phyloP scores from a whole-genome alignment of 805 yeast species.

The Nakazawaea ishiwadae region DNA sequence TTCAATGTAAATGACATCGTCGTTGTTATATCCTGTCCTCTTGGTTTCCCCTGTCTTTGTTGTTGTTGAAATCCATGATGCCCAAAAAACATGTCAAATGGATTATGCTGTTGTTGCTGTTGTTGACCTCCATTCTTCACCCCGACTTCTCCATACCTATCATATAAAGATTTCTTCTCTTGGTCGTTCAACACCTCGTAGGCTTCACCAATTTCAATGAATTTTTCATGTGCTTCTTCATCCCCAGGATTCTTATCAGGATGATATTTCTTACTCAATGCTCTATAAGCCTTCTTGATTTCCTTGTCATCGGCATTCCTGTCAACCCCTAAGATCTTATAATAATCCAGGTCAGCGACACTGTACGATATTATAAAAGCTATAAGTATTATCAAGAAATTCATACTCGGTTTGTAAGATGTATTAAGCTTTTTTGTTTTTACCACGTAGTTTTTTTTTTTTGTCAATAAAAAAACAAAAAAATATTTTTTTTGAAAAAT shows the following conservation, averaged over 20 bases:
- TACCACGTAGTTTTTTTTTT: neutral
- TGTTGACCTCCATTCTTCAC: slow-evolving; percentile 52
- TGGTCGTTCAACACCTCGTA: slow-evolving; percentile 77
- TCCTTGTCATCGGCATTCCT: slow-evolving; percentile 71
- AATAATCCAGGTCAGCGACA: slow-evolving; percentile 36
- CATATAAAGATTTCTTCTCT: slow-evolving; percentile 66
- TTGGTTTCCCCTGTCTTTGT: slow-evolving; percentile 34
- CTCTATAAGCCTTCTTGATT: slow-evolving; percentile 81
- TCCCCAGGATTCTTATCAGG: slow-evolving; percentile 91
- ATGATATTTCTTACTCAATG: slow-evolving; percentile 78
- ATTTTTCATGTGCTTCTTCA: slow-evolving; percentile 78
- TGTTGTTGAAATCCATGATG: slow-evolving; percentile 16
- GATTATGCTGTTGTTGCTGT: slow-evolving; percentile 35
- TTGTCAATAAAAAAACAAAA: neutral
- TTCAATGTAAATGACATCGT: slow-evolving; percentile 50
- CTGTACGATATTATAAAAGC: slow-evolving; percentile 15
- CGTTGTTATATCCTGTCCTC: slow-evolving; percentile 62
- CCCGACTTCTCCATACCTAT: slow-evolving; percentile 74
- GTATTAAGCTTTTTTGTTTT: neutral
- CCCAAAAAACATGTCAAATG: slow-evolving; percentile 51
- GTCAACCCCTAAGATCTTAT: slow-evolving; percentile 55
- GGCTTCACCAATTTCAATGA: slow-evolving; percentile 90
- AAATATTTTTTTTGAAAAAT: neutral
- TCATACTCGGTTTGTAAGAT: neutral
- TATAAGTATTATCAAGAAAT: neutral